Evolutionary conservation across 805 yeast genomes (phyloP), one percentile per base, ranked within the genome.

Genomic region (Metschnikowia reukaufii): DNA sequence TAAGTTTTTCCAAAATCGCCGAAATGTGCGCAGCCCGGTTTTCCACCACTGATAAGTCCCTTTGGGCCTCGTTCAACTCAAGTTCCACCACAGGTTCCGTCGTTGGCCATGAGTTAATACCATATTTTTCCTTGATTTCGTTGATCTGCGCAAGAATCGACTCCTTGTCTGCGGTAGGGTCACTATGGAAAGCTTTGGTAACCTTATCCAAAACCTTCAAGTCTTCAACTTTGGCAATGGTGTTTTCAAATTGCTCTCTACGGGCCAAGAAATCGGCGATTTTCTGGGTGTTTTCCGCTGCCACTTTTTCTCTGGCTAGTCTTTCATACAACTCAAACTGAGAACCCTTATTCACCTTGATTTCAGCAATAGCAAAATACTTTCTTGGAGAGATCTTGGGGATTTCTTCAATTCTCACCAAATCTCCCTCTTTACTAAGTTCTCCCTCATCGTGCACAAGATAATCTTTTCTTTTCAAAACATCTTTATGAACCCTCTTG

Each of bases 401-500:
- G 31, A 90, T 85, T 30, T 88, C 80, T 67, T 92, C 96, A 48
- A 92, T 88, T 67, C 98, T 82, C 13, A 94, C 98, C 52, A 92
- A 74, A 71, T 92, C 99, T 37, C 99, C 99, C 65, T 90, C 96
- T 63, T 90, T 84, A 58, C 97, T 88, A 43, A 89, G 77, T 61
- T 88, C 84, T 23, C 88, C 89, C 70, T 92, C 97, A 65, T 92
- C 99, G 66, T 92, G 99, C 15, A 90, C 97, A 49, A 92, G 70
- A 65, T 81, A 90, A 61, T 88, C 95, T 60, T 86, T 87, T 72
- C 90, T 81, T 60, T 79, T 82, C 59, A 86, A 71, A 56, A 88
- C 76, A 55, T 88, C 88, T 68, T 86, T 87, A 64, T 86, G 86
- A 52, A 88, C 78, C 50, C 75, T 70, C 48, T 78, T 78, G 66